Conservation (phyloP, 2,329 filamentous ascomycete genomes). For the Dactylellina parvicollis region DNA sequence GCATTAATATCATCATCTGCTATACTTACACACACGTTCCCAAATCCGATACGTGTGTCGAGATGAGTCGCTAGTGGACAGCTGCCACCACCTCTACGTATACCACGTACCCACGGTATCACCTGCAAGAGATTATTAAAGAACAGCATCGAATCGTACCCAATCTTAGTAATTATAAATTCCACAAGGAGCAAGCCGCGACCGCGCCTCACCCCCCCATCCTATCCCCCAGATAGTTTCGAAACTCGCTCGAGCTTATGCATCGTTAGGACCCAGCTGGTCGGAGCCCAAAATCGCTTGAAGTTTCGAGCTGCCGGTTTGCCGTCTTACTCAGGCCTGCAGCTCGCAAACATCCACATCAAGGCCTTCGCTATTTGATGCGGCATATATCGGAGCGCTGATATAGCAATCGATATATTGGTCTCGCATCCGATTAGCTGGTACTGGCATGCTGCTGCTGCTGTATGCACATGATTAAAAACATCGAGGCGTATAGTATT, state of each 20-base stretch:
- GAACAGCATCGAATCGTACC: neutral
- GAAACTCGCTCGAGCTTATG: constrained; percentile 44
- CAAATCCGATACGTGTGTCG: neutral
- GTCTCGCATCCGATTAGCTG: constrained; percentile 26
- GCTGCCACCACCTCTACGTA: no score
- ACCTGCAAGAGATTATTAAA: neutral
- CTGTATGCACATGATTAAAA: constrained; percentile 13
- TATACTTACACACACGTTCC: neutral
- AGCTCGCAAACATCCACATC: constrained; percentile 8
- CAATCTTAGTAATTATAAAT: constrained; percentile 19
- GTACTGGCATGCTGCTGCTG: no score
- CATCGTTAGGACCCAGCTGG: neutral
- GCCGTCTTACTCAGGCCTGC: constrained; percentile 47
- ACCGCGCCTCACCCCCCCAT: neutral
- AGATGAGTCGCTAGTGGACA: neutral
- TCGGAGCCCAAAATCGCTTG: neutral
- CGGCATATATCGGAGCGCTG: constrained; percentile 24
- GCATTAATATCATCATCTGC: neutral
- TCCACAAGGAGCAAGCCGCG: neutral
- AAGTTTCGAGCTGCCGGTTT: constrained; percentile 27
- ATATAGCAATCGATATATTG: neutral
- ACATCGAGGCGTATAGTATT: neutral
- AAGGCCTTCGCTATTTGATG: constrained; percentile 15
- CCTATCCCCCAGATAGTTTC: constrained; percentile 3
- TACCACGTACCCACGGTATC: no score